A percentile compares a stretch with the other conserved stretches of the same genome.
Evolutionary conservation across 257 asterid genomes (phyloP).

Genomic region (Solanum gracilifrons): DNA sequence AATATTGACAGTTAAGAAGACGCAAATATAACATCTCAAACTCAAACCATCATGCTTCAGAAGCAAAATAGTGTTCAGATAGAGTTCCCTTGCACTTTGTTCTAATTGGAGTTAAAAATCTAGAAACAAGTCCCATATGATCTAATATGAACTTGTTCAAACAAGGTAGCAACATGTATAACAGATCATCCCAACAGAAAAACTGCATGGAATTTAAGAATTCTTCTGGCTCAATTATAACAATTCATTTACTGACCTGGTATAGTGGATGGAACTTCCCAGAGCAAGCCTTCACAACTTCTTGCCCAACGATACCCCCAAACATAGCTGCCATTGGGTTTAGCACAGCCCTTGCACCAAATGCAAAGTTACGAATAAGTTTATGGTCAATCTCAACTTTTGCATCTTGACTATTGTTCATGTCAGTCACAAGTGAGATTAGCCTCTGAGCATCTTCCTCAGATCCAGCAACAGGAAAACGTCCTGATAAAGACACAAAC

Average conservation of each 20-base stretch:
- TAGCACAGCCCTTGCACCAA: conserved; percentile 85
- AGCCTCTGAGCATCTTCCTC: conserved; percentile 85
- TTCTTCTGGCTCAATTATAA: background rate
- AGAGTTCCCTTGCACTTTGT: background rate
- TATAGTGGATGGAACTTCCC: conserved; percentile 92
- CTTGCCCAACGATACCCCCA: conserved; percentile 97
- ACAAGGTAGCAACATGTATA: background rate
- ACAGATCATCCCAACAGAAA: background rate
- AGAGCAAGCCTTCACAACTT: conserved; percentile 93
- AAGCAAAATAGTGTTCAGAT: background rate
- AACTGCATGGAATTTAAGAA: background rate
- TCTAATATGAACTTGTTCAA: background rate
- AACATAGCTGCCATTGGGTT: conserved; percentile 98
- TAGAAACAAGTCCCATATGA: background rate
- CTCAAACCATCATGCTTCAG: background rate
- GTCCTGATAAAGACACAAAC: conserved; percentile 53
- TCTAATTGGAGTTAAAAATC: background rate
- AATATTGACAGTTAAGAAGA: background rate
- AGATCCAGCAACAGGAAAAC: conserved; percentile 72
- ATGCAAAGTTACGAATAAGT: conserved; percentile 65
- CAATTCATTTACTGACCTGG: conserved; percentile 38
- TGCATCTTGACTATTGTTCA: conserved; percentile 51
- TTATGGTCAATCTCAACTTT: conserved; percentile 59
- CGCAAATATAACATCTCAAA: background rate
- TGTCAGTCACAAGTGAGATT: conserved; percentile 45